Base-by-base conservation (phyloP, 768 basidiomycete species). In the Saitozyma podzolica region DNA sequence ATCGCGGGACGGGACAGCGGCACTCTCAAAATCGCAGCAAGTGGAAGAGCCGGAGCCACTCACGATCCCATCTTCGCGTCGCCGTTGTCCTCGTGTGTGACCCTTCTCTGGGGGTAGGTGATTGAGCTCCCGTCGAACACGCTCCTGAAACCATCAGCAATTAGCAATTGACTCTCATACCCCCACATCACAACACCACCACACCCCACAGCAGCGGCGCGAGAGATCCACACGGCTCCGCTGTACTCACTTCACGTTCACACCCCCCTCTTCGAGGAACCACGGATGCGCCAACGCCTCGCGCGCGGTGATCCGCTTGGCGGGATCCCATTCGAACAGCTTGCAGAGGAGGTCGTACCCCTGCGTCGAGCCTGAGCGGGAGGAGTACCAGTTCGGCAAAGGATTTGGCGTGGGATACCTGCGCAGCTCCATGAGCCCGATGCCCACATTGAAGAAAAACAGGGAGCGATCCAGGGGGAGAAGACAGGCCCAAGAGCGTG, bases 311-410 rank as follows among this genome's bases (percentile, higher is more conserved):
- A 97, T 84, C 40, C 96, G 84, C 64, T 84, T 86, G 70, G 90
- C 89, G 0, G 95, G 95, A 79, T 97, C 91, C 80, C 93, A 98
- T 9, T 85, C 85, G 77, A 99, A 95, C 43, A 98, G 83, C 62
- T 86, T 84, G 11, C 84, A 84, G n/a, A 99, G 86, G 58, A 98
- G 86, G 61, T 95, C 90, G 75, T 88, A 88, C 29, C 89, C 91
- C 47, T 83, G 81, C 2, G 70, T 57, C 8, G 78, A 74, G 8
- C 61, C 61, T 13, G 71, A 80, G 48, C 73, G 71, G 49, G 66
- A 66, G 40, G 72, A 69, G 60, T 78, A 95, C 94, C 95, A 97
- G 37, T 61, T 47, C 85, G 86, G 9, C 73, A 78, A 9, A 90
- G 85, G 52, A 84, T 72, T 71, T 2, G 74, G 86, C 63, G 84